phyloP scores from a whole-genome alignment of 225 moss, liverwort and hornwort genomes.

The Polytrichum formosum region DNA sequence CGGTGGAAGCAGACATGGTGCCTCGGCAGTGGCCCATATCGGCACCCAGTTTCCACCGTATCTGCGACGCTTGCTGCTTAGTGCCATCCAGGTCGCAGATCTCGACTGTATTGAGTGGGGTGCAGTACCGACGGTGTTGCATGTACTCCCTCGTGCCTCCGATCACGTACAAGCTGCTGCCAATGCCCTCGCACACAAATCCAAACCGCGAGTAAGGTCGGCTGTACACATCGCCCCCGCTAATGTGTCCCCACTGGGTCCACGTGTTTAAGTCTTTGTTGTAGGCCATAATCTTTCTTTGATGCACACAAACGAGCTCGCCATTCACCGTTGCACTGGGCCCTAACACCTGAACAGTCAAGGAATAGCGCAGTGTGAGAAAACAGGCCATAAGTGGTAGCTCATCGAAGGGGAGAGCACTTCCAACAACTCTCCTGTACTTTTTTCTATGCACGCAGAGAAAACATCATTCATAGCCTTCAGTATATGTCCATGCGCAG shows the following conservation, averaged over 20 bases:
- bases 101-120: constrained; percentile 48
- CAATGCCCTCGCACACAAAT: constrained; percentile 55
- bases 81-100: constrained; percentile 38
- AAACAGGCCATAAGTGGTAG: not conserved
- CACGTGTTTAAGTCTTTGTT: constrained; percentile 31
- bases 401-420: too few species aligned
- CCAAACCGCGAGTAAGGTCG: constrained; percentile 42
- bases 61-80: constrained; percentile 15
- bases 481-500: too few species aligned
- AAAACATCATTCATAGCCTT: too few species aligned
- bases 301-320: constrained; percentile 52
- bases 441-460: too few species aligned
- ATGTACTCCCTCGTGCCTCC: constrained; percentile 47
- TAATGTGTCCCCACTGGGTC: constrained; percentile 34
- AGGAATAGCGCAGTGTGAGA: not conserved
- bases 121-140: constrained; percentile 32
- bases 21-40: constrained; percentile 39
- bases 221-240: constrained; percentile 31
- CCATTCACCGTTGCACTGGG: constrained; percentile 48
- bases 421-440: too few species aligned
- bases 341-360: constrained; percentile 43
- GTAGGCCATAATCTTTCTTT: constrained; percentile 44
- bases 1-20: constrained; percentile 43
- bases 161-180: constrained; percentile 46
- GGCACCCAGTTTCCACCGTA: constrained; percentile 49